Evolutionary conservation across 192 early-diverging fungal genomes (phyloP).

Genomic region (Rhizoclosmatium sp.): DNA sequence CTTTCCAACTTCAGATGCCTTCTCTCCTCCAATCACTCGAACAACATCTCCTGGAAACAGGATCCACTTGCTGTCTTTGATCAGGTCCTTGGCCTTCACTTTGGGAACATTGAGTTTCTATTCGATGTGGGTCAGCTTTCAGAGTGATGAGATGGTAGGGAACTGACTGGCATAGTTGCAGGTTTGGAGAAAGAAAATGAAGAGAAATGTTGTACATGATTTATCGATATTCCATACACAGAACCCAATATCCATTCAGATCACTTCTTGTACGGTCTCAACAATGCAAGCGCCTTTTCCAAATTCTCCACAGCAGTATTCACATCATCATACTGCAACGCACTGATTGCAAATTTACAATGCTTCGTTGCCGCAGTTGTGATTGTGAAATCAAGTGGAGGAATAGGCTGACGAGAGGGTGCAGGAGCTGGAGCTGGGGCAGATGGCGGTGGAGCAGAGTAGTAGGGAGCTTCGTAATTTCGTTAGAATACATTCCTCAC

Average conservation of each 20-base stretch:
- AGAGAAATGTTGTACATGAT: too few species aligned
- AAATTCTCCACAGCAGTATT: conserved; percentile 74
- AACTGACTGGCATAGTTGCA: not conserved
- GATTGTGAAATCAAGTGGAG: conserved; percentile 40
- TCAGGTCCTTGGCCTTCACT: conserved; percentile 25
- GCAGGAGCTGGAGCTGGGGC: too few species aligned
- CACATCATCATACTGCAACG: conserved; percentile 94
- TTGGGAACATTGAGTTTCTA: conserved; percentile 30
- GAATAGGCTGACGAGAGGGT: conserved; percentile 2
- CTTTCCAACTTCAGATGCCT: conserved; percentile 56
- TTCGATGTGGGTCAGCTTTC: not conserved
- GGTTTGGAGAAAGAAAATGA: too few species aligned
- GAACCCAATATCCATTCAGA: not conserved
- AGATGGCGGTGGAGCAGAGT: too few species aligned
- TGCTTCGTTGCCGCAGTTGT: conserved; percentile 83
- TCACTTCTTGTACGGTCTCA: conserved; percentile 29
- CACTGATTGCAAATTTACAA: conserved; percentile 91
- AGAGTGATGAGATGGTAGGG: not conserved
- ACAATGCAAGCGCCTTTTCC: conserved; percentile 48
- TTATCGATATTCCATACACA: not conserved
- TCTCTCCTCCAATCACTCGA: conserved; percentile 62
- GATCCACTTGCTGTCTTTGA: conserved; percentile 19
- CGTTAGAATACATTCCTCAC: too few species aligned
- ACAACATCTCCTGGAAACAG: conserved; percentile 47
- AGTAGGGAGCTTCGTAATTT: too few species aligned